Conservation (phyloP, 441 rosid genomes). For the Pelargonium australe region DNA sequence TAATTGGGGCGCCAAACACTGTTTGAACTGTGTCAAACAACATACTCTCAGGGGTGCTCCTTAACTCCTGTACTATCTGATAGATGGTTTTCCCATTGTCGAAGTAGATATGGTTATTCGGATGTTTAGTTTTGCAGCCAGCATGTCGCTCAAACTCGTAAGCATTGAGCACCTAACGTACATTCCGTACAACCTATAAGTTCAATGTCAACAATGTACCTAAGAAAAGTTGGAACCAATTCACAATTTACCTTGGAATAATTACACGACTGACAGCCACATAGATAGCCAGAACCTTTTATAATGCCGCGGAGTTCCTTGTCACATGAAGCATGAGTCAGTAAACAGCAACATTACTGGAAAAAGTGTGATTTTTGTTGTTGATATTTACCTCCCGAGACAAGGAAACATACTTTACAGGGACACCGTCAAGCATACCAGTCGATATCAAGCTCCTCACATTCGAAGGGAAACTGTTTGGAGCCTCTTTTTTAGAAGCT, state of each 20-base stretch:
- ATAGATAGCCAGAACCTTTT: conserved; percentile 70
- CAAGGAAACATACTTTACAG: conserved; percentile 60
- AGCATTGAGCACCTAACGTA: conserved; percentile 53
- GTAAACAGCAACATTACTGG: conserved; percentile 13
- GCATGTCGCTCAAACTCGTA: conserved; percentile 76
- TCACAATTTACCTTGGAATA: conserved; percentile 44
- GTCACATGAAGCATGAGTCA: conserved; percentile 18
- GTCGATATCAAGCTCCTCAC: conserved; percentile 73
- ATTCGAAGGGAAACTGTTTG: conserved; percentile 66
- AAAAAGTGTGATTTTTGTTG: neutral
- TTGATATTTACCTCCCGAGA: conserved; percentile 51
- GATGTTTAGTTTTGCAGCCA: conserved; percentile 71
- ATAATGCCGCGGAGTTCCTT: conserved; percentile 59
- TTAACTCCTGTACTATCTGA: conserved; percentile 63
- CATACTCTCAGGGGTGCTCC: conserved; percentile 50
- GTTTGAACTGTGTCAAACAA: conserved; percentile 54
- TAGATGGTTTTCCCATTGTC: conserved; percentile 71
- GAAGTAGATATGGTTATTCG: conserved; percentile 68
- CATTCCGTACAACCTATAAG: conserved; percentile 13
- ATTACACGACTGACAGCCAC: conserved; percentile 57
- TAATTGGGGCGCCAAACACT: conserved; percentile 57
- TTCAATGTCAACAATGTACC: conserved; percentile 2
- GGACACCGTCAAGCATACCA: conserved; percentile 74
- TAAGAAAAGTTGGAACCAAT: conserved; percentile 1
- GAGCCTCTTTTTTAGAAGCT: conserved; percentile 48